Percentiles rank a stretch among this genome's conserved stretches.
These are phyloP conservation scores for Ophiosphaerella korrae DNA, from an alignment of 2,329 filamentous ascomycete species.

Conservation along the genomic window DNA sequence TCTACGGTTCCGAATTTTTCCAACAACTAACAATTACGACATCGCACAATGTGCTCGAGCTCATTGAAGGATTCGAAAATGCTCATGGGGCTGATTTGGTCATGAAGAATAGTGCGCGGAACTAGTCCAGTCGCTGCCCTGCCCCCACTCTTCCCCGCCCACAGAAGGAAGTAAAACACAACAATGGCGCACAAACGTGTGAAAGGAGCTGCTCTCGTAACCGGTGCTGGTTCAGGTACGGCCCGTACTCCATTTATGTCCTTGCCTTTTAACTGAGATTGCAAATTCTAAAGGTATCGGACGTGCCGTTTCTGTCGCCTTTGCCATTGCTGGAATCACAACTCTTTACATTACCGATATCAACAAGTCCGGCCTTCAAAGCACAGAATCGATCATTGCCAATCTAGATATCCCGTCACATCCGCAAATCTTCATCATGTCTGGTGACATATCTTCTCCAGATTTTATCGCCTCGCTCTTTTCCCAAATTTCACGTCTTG, in stretches of 20 bases:
- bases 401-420: constrained; percentile 25
- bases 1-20: too few species aligned
- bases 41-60: too few species aligned
- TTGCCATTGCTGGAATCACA: constrained; percentile 57
- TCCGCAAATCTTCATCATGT: constrained; percentile 43
- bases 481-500: constrained; percentile 53
- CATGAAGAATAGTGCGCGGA: too few species aligned
- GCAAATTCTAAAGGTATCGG: constrained; percentile 56
- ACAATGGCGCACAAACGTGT: constrained; percentile 9
- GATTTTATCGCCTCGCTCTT: constrained; percentile 52
- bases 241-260: too few species aligned
- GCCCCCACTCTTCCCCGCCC: too few species aligned
- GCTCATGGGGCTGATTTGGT: too few species aligned
- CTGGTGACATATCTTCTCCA: constrained; percentile 58
- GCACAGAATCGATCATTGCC: constrained; percentile 25
- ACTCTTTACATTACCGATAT: constrained; percentile 62
- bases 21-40: too few species aligned
- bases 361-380: constrained; percentile 48
- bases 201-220: constrained; percentile 12
- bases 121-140: too few species aligned
- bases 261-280: too few species aligned
- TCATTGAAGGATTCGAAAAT: too few species aligned
- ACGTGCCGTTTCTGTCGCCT: constrained; percentile 57
- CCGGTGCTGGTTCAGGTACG: constrained; percentile 19
- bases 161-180: neutral